Percentiles rank a stretch among this genome's conserved stretches.
phyloP scores from a whole-genome alignment of 2,329 filamentous ascomycete genomes.

The Sphaceloma murrayae region DNA sequence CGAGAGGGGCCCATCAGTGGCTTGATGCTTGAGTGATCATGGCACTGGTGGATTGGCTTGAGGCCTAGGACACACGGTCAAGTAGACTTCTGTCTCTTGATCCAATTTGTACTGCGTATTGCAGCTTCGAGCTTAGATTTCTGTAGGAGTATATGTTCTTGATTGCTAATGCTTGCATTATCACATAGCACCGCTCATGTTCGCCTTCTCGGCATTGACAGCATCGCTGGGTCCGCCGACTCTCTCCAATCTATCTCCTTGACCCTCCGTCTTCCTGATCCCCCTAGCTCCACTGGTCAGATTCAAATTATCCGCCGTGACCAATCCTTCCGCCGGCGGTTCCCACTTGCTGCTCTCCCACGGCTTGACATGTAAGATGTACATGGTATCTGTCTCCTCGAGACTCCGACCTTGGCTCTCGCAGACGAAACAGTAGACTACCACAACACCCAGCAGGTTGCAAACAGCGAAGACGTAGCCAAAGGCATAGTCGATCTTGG shows the following conservation, averaged over 20 bases:
- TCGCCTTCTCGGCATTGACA: conserved; percentile 1
- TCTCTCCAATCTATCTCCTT: conserved; percentile 17
- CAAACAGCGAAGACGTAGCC: conserved; percentile 33
- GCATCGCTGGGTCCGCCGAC: conserved; percentile 12
- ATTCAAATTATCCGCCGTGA: conserved; percentile 26
- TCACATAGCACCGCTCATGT: conserved; percentile 22
- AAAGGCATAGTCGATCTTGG: conserved; percentile 32
- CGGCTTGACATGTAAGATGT: conserved; percentile 29
- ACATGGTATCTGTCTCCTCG: conserved; percentile 36
- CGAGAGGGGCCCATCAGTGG: too few species aligned
- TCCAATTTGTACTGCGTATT: too few species aligned
- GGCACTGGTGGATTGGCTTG: too few species aligned
- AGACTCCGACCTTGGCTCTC: conserved; percentile 31
- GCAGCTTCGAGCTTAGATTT: too few species aligned
- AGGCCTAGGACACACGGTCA: too few species aligned
- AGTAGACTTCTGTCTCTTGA: too few species aligned
- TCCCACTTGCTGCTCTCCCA: conserved; percentile 28
- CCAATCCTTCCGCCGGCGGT: conserved; percentile 25
- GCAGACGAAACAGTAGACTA: conserved; percentile 34
- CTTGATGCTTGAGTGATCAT: too few species aligned
- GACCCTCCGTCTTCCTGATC: conserved; percentile 27
- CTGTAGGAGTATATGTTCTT: not conserved
- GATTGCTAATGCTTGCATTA: not conserved
- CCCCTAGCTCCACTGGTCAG: conserved; percentile 26
- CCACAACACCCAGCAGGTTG: conserved; percentile 26